These are phyloP conservation scores for Hortiboletus flavorubellus DNA, from an alignment of 768 basidiomycete species.

Conservation along the genomic window DNA sequence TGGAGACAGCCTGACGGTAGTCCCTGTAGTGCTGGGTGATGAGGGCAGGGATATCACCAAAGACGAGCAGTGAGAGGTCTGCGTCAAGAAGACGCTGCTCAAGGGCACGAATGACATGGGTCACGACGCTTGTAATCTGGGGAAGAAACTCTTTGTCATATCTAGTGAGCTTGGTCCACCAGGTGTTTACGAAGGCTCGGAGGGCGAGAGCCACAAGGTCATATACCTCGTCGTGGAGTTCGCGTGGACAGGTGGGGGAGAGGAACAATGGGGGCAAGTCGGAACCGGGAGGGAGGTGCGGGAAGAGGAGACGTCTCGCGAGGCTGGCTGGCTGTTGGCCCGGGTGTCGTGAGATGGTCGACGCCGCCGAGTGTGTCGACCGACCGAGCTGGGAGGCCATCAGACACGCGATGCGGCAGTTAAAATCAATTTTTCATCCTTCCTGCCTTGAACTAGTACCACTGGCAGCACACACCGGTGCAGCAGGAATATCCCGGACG, in stretches of 20 bases:
- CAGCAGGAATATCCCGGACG: background rate
- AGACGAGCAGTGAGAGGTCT: slow-evolving; percentile 60
- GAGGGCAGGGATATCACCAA: slow-evolving; percentile 59
- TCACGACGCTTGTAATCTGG: slow-evolving; percentile 58
- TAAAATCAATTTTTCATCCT: background rate
- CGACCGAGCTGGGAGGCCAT: slow-evolving; percentile 8
- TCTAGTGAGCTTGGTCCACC: slow-evolving; percentile 82
- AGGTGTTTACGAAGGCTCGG: slow-evolving; percentile 74
- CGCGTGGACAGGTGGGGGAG: slow-evolving; percentile 41
- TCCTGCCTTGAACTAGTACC: too few species aligned
- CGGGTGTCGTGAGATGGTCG: slow-evolving; percentile 19
- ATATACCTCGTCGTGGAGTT: slow-evolving; percentile 57
- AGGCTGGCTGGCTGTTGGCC: slow-evolving; percentile 36
- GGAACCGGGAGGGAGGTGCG: slow-evolving; percentile 39
- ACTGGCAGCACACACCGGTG: too few species aligned
- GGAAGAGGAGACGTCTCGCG: slow-evolving; percentile 63
- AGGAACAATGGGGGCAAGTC: slow-evolving; percentile 54
- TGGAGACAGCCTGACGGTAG: slow-evolving; percentile 64
- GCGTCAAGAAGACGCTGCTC: slow-evolving; percentile 52
- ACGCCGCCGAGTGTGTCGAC: slow-evolving; percentile 25
- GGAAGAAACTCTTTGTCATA: slow-evolving; percentile 83
- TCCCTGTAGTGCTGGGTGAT: slow-evolving; percentile 76
- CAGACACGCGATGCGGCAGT: background rate
- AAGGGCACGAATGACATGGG: slow-evolving; percentile 54
- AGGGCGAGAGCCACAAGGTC: slow-evolving; percentile 78